phyloP scores from a whole-genome alignment of 2,329 filamentous ascomycete species.

The Alternaria brassicicola region DNA sequence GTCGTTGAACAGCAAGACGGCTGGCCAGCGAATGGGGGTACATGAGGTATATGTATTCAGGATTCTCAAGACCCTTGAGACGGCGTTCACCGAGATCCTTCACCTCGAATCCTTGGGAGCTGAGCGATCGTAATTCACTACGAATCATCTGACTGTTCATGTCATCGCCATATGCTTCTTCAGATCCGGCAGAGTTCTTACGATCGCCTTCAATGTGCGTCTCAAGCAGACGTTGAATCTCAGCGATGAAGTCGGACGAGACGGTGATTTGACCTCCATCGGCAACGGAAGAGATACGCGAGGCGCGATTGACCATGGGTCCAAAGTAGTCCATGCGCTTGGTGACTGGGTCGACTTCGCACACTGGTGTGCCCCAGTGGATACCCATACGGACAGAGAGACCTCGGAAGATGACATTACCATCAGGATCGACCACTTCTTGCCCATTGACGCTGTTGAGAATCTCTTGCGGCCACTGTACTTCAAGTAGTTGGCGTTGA shows the following conservation, averaged over 20 bases:
- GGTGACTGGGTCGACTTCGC: conserved; percentile 93
- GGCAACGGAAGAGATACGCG: conserved; percentile 90
- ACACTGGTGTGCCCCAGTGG: conserved; percentile 93
- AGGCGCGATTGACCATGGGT: conserved; percentile 97
- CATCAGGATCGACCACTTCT: conserved; percentile 80
- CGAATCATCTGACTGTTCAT: conserved; percentile 76
- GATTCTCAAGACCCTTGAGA: conserved; percentile 95
- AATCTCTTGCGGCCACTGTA: conserved; percentile 92
- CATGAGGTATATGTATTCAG: conserved; percentile 92
- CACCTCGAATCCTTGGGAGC: conserved; percentile 91
- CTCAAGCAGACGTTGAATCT: conserved; percentile 89
- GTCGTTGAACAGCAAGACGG: conserved; percentile 73
- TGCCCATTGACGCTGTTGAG: conserved; percentile 84
- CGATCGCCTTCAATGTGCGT: conserved; percentile 86
- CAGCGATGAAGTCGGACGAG: conserved; percentile 94
- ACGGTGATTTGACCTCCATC: conserved; percentile 98
- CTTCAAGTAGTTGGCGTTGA: conserved; percentile 83
- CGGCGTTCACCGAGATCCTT: conserved; percentile 96
- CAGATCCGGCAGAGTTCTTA: conserved; percentile 69
- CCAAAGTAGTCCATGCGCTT: conserved; percentile 99
- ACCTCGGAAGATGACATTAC: conserved; percentile 88
- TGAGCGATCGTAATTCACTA: conserved; percentile 84
- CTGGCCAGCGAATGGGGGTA: conserved; percentile 89
- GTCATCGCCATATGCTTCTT: conserved; percentile 79
- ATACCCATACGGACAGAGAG: conserved; percentile 97